Conservation (phyloP, 2,329 filamentous ascomycete genomes). For the Microdochium nivale region DNA sequence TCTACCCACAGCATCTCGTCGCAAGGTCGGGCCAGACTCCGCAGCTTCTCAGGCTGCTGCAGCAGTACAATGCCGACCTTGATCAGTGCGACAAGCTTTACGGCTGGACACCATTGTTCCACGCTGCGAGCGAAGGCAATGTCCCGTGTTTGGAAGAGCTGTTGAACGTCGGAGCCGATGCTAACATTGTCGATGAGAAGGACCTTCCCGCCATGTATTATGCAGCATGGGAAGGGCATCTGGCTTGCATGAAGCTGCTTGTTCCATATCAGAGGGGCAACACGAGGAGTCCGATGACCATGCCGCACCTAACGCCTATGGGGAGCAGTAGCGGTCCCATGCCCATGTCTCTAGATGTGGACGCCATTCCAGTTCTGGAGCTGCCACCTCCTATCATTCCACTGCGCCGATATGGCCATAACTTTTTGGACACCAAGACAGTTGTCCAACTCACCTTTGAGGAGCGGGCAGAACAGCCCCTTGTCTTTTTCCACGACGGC, state of each 20-base stretch:
- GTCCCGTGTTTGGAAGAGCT: constrained; percentile 78
- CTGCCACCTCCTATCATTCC: constrained; percentile 95
- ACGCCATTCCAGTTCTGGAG: constrained; percentile 86
- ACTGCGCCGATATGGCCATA: constrained; percentile 88
- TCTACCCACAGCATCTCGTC: constrained; percentile 95
- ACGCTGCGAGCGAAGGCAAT: constrained; percentile 93
- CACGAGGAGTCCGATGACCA: constrained; percentile 32
- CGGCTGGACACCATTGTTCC: constrained; percentile 93
- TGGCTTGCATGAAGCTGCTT: constrained; percentile 88
- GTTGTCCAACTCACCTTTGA: constrained; percentile 92
- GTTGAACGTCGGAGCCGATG: constrained; percentile 69
- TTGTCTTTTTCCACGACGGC: constrained; percentile 93
- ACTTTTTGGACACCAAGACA: constrained; percentile 96
- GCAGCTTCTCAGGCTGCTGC: constrained; percentile 69
- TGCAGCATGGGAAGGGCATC: constrained; percentile 92
- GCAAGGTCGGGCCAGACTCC: constrained; percentile 80
- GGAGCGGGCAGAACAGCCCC: constrained; percentile 61
- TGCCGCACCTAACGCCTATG: constrained; percentile 33
- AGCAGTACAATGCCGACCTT: constrained; percentile 79
- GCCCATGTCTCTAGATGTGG: constrained; percentile 64
- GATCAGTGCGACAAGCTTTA: constrained; percentile 94
- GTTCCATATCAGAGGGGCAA: constrained; percentile 46
- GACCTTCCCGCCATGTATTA: constrained; percentile 94
- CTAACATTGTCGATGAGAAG: constrained; percentile 83
- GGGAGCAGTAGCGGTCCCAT: constrained; percentile 43